A percentile compares a stretch with the other conserved stretches of the same genome.
These are phyloP conservation scores for Exophiala calicioides DNA, from an alignment of 2,329 filamentous ascomycete genomes.

Conservation along the genomic window DNA sequence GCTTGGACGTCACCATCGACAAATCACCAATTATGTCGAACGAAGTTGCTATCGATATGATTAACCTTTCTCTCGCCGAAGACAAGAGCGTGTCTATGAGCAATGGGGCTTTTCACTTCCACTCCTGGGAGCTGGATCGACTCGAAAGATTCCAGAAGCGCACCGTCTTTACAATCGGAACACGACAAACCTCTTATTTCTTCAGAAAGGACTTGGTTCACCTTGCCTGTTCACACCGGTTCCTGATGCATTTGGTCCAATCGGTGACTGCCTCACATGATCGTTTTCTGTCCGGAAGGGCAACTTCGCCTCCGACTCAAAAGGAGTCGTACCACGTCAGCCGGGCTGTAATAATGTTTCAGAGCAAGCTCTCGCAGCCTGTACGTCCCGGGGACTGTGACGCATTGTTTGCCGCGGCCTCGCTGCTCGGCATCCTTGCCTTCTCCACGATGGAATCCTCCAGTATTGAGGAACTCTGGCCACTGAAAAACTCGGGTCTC, in stretches of 20 bases:
- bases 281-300: slow-evolving; percentile 38
- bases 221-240: slow-evolving; percentile 41
- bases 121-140: slow-evolving; percentile 13
- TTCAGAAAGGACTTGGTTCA: slow-evolving; percentile 19
- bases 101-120: slow-evolving; percentile 7
- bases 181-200: slow-evolving; percentile 6
- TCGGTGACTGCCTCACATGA: slow-evolving; percentile 58
- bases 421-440: slow-evolving; percentile 44
- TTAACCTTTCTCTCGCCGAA: slow-evolving; percentile 5
- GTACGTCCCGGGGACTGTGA: slow-evolving; percentile 18
- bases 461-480: slow-evolving; percentile 56
- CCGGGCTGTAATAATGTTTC: slow-evolving; percentile 33
- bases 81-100: neutral
- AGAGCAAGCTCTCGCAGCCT: slow-evolving; percentile 14
- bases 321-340: slow-evolving; percentile 50
- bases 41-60: slow-evolving; percentile 7
- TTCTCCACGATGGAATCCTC: slow-evolving; percentile 45
- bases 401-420: slow-evolving; percentile 31
- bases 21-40: slow-evolving; percentile 7
- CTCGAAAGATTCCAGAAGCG: slow-evolving; percentile 22
- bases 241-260: slow-evolving; percentile 57
- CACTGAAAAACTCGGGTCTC: slow-evolving; percentile 55
- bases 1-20: neutral
- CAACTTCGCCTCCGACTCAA: slow-evolving; percentile 27
- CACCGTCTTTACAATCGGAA: slow-evolving; percentile 25